A percentile compares a stretch with the other conserved stretches of the same genome.
These are phyloP conservation scores for Rhododendron vialii DNA, from an alignment of 148 eudicot species.

Conservation along the genomic window DNA sequence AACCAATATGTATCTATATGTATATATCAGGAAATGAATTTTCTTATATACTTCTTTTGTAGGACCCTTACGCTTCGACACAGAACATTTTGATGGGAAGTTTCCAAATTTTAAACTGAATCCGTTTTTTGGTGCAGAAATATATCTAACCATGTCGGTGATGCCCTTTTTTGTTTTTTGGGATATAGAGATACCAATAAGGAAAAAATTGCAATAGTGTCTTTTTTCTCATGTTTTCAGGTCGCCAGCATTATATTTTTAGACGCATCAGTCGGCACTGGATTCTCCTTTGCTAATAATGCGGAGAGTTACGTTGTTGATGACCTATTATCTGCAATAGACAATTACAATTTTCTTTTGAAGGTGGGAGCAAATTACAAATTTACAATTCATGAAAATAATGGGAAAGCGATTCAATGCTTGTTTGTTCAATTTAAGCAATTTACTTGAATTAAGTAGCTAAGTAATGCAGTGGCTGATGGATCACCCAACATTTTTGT, in stretches of 20 bases:
- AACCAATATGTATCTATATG: neutral
- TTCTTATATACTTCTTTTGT: neutral
- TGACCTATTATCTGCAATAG: neutral
- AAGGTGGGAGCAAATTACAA: constrained; percentile 1
- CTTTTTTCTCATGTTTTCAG: neutral
- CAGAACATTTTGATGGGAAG: neutral
- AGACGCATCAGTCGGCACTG: constrained; percentile 11
- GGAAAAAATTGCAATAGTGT: neutral
- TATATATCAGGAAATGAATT: too few relatives aligned
- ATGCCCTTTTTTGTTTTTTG: neutral
- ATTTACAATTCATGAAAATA: neutral
- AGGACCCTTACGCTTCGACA: constrained; percentile 11
- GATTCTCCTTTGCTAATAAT: constrained; percentile 11
- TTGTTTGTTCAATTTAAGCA: neutral
- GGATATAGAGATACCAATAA: neutral
- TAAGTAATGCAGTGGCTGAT: constrained; percentile 5
- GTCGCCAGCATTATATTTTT: constrained; percentile 13
- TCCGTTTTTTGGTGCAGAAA: constrained; percentile 13
- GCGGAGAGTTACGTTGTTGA: neutral
- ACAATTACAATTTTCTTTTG: neutral
- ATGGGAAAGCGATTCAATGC: neutral
- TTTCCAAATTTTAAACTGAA: constrained; percentile 5
- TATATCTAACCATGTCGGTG: neutral
- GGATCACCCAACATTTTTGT: constrained; percentile 7
- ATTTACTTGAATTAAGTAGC: neutral